Evolutionary conservation across 2,329 filamentous ascomycete species (phyloP), one percentile per base, ranked within the genome.

Genomic region (Byssoonygena ceratinophila): DNA sequence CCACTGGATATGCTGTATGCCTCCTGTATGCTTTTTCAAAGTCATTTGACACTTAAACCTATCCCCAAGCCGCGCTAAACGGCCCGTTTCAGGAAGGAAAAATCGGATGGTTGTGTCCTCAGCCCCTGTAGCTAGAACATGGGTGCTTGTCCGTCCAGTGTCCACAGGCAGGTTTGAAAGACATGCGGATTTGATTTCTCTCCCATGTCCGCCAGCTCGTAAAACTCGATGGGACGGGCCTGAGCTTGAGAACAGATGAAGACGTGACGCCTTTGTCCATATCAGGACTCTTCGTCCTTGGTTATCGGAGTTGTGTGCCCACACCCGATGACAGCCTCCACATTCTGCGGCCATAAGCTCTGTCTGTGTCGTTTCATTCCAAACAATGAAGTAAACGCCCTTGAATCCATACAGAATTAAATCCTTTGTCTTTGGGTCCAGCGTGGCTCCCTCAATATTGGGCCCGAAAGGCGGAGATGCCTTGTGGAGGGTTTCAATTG

Each of bases 1-100:
- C 87, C 88, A 97, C 55, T 77, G 77, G 0, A 95, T 72, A 56
- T 83, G 78, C 65, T 96, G 91, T 6, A 97, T 80, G 0, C 91
- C 92, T 0, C 88, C 84, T 1, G 81, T 84, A 64, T 98, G 92
- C 51, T 80, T 80, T 58, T 87, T 83, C 18, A 95, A 67, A 0
- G 83, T 81, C 8, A 81, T 78, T 20, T 84, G 63, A 59, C 80
- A 85, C 25, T 66, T 60, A 43, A 75, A 68, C 9, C 57, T 57
- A 8, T 62, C 58, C 56, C 61, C 63, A 23, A 44, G 57, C 46
- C 32, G 57, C 46, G 54, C 36, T 20, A 29, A 56, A 11, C 20
- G 48, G 18, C 34, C 44, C 7, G 32, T 59, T 47, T 48, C 58
- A 25, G 66, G 57, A 2, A 60, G 49, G 52, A 67, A 94, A 27